Base-by-base conservation (phyloP, 345 rosid genomes). In the Salix dunnii region DNA sequence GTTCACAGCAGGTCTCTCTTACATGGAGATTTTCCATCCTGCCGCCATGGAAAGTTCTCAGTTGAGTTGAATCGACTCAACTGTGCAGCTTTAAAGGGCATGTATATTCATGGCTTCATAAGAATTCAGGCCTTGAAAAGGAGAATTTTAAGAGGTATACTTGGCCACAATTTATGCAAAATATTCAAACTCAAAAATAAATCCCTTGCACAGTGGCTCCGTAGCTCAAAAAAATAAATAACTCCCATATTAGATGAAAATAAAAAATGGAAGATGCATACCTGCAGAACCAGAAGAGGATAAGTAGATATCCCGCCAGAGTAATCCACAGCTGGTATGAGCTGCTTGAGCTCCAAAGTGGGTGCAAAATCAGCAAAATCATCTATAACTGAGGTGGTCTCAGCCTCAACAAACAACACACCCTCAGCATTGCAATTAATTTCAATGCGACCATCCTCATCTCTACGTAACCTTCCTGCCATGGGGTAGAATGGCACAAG, bases 351-450 rank as follows among this genome's bases (percentile, higher is more conserved):
- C 78, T 84, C 88, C 82, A 87, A 82, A 18, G 96, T 90, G 25
- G 99, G 97, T 31, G 98, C 93, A 31, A 95, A 93, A 71, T 95
- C 99, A 0, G 97, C 98, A 20, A 93, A 91, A 72, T 93, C 98
- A 65, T 90, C 96, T 58, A 93, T 78, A 7, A 82, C 78, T 9
- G 97, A 83, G 40, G 64, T 80, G 0, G 98, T 90, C 72, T 95
- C 93, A 0, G 99, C 97, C 74, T 85, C 90, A 48, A 95, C 97
- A 49, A 95, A 82, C 36, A 95, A 89, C 67, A 93, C 97, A 1
- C 98, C 97, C 74, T 90, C 91, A 5, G 82, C 98, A 76, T 95
- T 90, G 81, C 98, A 95, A 53, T 91, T 82, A 31, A 95, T 91
- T 93, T 95, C 98, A 67, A 95, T 90, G 68, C 98, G 91, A n/a